phyloP scores from a whole-genome alignment of 768 basidiomycete genomes.

The Cantharellus cinnabarinus region DNA sequence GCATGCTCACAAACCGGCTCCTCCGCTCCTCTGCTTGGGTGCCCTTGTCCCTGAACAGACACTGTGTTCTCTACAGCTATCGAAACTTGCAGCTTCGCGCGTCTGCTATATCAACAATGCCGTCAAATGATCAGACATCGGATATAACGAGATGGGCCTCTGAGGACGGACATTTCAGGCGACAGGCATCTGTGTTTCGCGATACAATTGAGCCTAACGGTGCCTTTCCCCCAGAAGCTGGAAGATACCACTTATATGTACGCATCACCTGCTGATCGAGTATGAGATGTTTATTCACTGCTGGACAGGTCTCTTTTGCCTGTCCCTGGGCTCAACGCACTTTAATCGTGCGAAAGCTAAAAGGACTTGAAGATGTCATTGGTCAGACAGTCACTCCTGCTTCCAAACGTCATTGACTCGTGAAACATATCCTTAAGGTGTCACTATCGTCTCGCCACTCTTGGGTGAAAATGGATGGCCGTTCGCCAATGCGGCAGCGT shows the following conservation, averaged over 20 bases:
- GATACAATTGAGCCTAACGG: conserved; percentile 19
- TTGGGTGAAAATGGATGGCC: conserved; percentile 80
- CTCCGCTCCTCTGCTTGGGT: no score
- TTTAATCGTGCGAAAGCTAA: conserved; percentile 73
- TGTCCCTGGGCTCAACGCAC: conserved; percentile 94
- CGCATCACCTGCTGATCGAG: neutral
- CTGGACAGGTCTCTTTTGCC: conserved; percentile 71
- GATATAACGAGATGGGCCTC: conserved; percentile 18
- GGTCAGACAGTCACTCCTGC: conserved; percentile 25
- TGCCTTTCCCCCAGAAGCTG: conserved; percentile 24
- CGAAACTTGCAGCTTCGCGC: no score
- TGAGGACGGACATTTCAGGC: conserved; percentile 21
- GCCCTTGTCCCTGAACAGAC: no score
- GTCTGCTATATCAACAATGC: no score
- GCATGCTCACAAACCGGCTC: no score
- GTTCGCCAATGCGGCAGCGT: conserved; percentile 48
- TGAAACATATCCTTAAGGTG: conserved; percentile 25
- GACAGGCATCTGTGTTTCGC: conserved; percentile 21
- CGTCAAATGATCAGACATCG: no score
- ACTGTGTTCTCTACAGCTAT: no score
- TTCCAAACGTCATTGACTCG: neutral
- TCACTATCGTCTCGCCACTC: conserved; percentile 65
- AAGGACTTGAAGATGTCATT: conserved; percentile 73
- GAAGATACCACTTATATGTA: conserved; percentile 10
- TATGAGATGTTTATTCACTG: neutral